Percentiles rank a stretch among this genome's conserved stretches.
These are phyloP conservation scores for Hymenoscyphus linearis DNA, from an alignment of 2,329 filamentous ascomycete species.

Conservation along the genomic window DNA sequence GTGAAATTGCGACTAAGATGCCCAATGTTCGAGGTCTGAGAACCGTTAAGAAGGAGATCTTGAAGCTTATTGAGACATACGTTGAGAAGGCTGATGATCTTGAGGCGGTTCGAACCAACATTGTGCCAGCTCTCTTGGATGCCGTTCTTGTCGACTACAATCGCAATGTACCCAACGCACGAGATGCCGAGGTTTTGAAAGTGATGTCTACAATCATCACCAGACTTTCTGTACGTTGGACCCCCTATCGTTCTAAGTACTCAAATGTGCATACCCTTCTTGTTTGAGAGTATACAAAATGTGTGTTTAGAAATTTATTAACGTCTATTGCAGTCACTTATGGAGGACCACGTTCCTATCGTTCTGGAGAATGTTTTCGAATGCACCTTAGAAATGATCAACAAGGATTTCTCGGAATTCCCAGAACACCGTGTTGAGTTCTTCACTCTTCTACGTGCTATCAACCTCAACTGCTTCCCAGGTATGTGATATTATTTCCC, in stretches of 20 bases:
- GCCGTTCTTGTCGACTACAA: slow-evolving; percentile 95
- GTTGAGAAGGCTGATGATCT: slow-evolving; percentile 97
- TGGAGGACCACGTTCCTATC: slow-evolving; percentile 95
- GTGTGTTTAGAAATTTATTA: slow-evolving; percentile 22
- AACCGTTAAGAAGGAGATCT: slow-evolving; percentile 98
- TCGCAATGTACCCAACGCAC: slow-evolving; percentile 89
- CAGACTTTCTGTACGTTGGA: slow-evolving; percentile 83
- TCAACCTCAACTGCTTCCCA: slow-evolving; percentile 96
- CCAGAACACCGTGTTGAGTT: slow-evolving; percentile 99
- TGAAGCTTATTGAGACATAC: slow-evolving; percentile 97
- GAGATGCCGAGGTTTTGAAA: slow-evolving; percentile 93
- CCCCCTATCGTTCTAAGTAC: slow-evolving; percentile 41
- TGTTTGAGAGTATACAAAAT: slow-evolving; percentile 15
- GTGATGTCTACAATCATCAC: slow-evolving; percentile 97
- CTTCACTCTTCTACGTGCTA: slow-evolving; percentile 92
- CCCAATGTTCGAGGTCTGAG: slow-evolving; percentile 90
- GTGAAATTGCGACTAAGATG: slow-evolving; percentile 93
- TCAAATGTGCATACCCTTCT: slow-evolving; percentile 36
- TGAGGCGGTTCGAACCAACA: slow-evolving; percentile 85
- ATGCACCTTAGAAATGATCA: slow-evolving; percentile 99
- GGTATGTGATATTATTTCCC: slow-evolving; percentile 37
- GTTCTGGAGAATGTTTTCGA: slow-evolving; percentile 99
- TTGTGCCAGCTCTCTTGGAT: slow-evolving; percentile 93
- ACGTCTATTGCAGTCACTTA: slow-evolving; percentile 59
- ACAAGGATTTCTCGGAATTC: slow-evolving; percentile 99